A percentile compares a stretch with the other conserved stretches of the same genome.
Conservation (phyloP, 2,329 filamentous ascomycete genomes). For the Neurospora crassa region DNA sequence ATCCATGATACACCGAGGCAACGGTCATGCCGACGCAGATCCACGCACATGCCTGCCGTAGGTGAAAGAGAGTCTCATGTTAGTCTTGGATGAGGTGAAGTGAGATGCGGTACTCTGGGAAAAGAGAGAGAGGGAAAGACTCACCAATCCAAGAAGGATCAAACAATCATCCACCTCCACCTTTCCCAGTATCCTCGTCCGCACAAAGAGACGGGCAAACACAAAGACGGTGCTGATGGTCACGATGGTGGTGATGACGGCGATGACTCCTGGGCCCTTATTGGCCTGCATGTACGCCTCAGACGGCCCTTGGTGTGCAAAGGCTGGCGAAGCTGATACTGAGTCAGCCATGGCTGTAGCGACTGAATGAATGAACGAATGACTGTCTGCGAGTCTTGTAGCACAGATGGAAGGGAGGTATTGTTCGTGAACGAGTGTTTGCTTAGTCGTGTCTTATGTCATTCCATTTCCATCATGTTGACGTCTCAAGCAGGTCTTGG, state of each 20-base stretch:
- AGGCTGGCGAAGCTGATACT: conserved; percentile 4
- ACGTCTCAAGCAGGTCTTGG: not conserved
- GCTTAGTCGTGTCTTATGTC: not conserved
- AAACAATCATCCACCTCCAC: conserved; percentile 29
- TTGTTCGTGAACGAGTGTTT: not conserved
- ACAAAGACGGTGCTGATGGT: conserved; percentile 23
- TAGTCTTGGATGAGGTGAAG: not conserved
- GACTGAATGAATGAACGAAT: not conserved
- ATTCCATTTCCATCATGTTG: not conserved
- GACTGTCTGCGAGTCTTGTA: not conserved
- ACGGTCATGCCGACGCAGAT: conserved; percentile 24
- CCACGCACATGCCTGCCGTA: conserved; percentile 21
- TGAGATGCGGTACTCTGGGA: not conserved
- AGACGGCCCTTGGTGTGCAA: conserved; percentile 1
- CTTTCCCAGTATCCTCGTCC: conserved; percentile 21
- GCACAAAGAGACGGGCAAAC: conserved; percentile 24
- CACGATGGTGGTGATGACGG: conserved; percentile 23
- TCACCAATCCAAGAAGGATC: conserved; percentile 25
- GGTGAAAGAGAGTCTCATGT: not conserved
- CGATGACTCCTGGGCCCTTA: conserved; percentile 27
- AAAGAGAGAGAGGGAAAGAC: conserved; percentile 4
- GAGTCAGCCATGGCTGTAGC: not conserved
- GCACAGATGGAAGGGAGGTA: not conserved
- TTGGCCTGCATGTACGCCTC: conserved; percentile 8
- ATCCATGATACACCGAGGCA: conserved; percentile 25